phyloP scores from a whole-genome alignment of 352 stramenopile genomes.

The Thalassiosira livingstoniorum region DNA sequence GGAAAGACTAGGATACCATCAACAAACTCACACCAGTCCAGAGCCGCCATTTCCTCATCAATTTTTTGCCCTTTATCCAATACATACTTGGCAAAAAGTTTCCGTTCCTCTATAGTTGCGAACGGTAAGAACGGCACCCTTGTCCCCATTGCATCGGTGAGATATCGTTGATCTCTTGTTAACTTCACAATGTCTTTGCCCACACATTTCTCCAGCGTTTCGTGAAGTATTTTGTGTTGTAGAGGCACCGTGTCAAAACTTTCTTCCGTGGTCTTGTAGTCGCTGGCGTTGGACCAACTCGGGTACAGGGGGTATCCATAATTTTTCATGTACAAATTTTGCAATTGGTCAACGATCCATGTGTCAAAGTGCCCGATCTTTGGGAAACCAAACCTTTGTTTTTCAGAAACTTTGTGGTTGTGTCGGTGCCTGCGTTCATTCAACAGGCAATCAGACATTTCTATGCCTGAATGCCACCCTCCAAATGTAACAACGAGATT shows the following conservation, averaged over 20 bases:
- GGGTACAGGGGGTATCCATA: slow-evolving; percentile 41
- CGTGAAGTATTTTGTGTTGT: slow-evolving; percentile 22
- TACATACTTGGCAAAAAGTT: slow-evolving; percentile 34
- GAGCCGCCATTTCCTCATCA: slow-evolving; percentile 30
- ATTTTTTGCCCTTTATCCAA: not conserved
- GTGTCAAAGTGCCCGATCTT: slow-evolving; percentile 49
- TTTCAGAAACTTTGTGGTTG: slow-evolving; percentile 39
- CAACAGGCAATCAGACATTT: slow-evolving; percentile 39
- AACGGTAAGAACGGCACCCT: slow-evolving; percentile 52
- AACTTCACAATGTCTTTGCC: slow-evolving; percentile 35
- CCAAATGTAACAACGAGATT: slow-evolving; percentile 46
- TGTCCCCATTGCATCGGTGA: slow-evolving; percentile 31
- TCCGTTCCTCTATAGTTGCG: slow-evolving; percentile 20
- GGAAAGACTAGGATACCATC: slow-evolving; percentile 55
- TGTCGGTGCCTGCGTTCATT: slow-evolving; percentile 28
- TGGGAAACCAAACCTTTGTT: slow-evolving; percentile 18
- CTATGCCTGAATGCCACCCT: slow-evolving; percentile 33
- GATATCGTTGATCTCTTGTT: slow-evolving; percentile 53
- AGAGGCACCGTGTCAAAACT: slow-evolving; percentile 53
- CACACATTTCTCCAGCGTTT: slow-evolving; percentile 12
- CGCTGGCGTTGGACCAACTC: slow-evolving; percentile 55
- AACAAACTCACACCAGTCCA: slow-evolving; percentile 59
- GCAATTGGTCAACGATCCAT: slow-evolving; percentile 58
- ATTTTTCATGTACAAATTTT: slow-evolving; percentile 48
- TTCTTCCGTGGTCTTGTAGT: slow-evolving; percentile 46